Evolutionary conservation across 1,284 basidiomycete genomes (phyloP).

Genomic region (Bondarzewia mesenterica): DNA sequence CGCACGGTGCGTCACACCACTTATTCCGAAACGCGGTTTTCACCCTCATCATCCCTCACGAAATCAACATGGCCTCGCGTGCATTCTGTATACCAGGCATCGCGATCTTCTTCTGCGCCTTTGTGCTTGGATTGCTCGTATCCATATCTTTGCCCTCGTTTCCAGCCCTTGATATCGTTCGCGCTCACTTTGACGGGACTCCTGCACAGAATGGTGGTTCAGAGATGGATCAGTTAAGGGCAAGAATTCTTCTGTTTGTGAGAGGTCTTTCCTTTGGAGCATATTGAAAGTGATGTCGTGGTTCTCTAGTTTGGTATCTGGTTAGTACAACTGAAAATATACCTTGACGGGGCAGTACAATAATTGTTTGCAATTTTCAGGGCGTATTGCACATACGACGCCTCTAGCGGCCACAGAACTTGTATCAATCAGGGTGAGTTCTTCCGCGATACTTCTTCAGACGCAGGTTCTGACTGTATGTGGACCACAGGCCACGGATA

Average conservation of each 20-base stretch:
- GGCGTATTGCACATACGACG: constrained; percentile 46
- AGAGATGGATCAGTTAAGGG: constrained; percentile 40
- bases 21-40: neutral
- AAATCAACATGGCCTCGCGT: constrained; percentile 27
- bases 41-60: neutral
- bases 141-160: constrained; percentile 65
- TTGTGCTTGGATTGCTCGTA: constrained; percentile 58
- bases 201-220: constrained; percentile 17
- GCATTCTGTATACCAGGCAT: constrained; percentile 59
- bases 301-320: constrained; percentile 48
- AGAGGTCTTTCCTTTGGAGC: neutral
- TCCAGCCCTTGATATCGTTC: constrained; percentile 53
- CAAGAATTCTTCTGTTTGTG: constrained; percentile 27
- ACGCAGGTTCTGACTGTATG: neutral
- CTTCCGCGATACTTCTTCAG: neutral
- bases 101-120: constrained; percentile 52
- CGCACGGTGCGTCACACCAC: neutral
- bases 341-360: neutral
- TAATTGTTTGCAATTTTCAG: constrained; percentile 22
- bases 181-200: constrained; percentile 36
- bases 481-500: constrained; percentile 45
- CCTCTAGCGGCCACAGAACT: constrained; percentile 32
- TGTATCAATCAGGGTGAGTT: constrained; percentile 34
- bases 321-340: constrained; percentile 24
- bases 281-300: neutral